Evolutionary conservation across 148 eudicot species (phyloP), one percentile per base, ranked within the genome.

Genomic region (Oxyria digyna): DNA sequence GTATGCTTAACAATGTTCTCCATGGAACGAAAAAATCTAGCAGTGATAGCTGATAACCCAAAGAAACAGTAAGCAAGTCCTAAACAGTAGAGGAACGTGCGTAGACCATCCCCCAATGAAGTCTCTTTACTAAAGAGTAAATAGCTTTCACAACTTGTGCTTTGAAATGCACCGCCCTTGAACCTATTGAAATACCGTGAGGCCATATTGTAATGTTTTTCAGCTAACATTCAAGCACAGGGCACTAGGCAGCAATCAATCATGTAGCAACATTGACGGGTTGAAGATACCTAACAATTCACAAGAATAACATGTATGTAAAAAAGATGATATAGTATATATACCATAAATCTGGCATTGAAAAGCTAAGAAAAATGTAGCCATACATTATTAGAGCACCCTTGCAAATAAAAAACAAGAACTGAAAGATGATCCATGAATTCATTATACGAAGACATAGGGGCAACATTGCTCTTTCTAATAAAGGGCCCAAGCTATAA

Each of bases 1-100:
- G 76, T 77, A 48, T 92, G 97, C 83, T 89, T 89, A 69, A 92
- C 97, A 65, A 92, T 92, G 77, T 67, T 76, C 85, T 92, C 97
- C 97, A 92, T 92, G 8, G 96, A 89, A 55, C 76, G 81, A 75
- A 92, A 92, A 73, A 92, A 92, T 69, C 91, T 80, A 67, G 72
- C 86, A 73, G 97, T 92, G 67, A 92, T 89, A 70, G 97, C 84
- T 31, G 96, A 87, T 49, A 92, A 78, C 73, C 97, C 97, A 41
- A 92, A 59, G 78, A 92, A 89, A 74, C 97, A 92, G 67, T 89
- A 89, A 55, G 82, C 86, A 77, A 92, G 83, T 41, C 80, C 96
- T 15, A 78, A 26, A 42, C 82, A 81, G 77, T 89, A 91, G 52
- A 85, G 66, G 73, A 85, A 69, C 0, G 86, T 68, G 33, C 96